Base-by-base conservation (phyloP, 2,329 filamentous ascomycete genomes). In the Paraphaeosphaeria minitans region DNA sequence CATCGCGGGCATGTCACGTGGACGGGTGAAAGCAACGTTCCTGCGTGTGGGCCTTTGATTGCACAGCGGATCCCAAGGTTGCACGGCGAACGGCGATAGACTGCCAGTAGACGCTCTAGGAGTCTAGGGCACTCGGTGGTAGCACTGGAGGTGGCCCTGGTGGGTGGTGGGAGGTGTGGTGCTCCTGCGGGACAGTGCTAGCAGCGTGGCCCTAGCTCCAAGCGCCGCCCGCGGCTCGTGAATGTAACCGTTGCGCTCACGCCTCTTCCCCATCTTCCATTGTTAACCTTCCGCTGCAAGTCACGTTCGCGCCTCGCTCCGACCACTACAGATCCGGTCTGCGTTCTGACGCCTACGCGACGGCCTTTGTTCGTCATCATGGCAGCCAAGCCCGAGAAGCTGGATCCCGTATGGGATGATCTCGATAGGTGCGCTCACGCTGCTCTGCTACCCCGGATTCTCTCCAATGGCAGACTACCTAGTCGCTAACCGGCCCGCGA, bases 391-490 rank as follows among this genome's bases (percentile, higher is more conserved):
- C 70, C 68, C 69, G 69, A 72, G 55, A 77, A 76, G 64, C 71
- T 82, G 59, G 80, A 82, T 73, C 77, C 80, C 64, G 79, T 82
- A 60, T 92, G 89, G 89, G 87, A 91, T 72, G 84, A 91, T 76
- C 83, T 91, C 71, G 87, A 92, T 79, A 89, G 88, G 89, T 92
- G 84, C 72, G 87, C 70, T 65, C 60, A 67, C 68, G 60, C 64
- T 66, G 66, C 48, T 60, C 64, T 59, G 46, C 58, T 56, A 61
- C 54, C 61, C 65, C 56, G 58, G 58, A 46, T 62, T 65, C 60
- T 59, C 59, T 62, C 69, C 72, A 66, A 67, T 69, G 65, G 66
- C 63, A 60, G 56, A 66, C 48, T 35, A n/a, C n/a, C n/a, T n/a
- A 42, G 59, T 57, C 63, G 73, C 77, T 79, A 70, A 80, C 74